Base-by-base conservation (phyloP, 306 rosid species). In the Leucaena leucocephala region DNA sequence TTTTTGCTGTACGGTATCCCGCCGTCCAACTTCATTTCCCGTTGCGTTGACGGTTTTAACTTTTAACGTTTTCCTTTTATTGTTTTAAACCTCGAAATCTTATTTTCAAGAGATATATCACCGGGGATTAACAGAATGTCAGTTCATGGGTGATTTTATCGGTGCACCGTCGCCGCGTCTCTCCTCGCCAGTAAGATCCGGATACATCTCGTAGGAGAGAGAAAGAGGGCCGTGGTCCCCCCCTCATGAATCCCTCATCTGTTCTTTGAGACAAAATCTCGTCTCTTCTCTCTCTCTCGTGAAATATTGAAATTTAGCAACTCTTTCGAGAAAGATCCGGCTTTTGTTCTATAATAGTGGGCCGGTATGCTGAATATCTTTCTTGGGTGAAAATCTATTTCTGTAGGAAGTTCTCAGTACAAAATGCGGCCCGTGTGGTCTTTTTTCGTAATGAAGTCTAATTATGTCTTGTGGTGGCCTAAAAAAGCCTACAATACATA, bases 131-230 rank as follows among this genome's bases (percentile, higher is more conserved):
- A 10, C 17, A 4, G 12, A 6, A 67, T 39, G 71, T 39, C 15
- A 9, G 0, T 7, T 17, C 14, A 6, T 64, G 3, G 62, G 62
- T 55, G 62, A 38, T 7, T 65, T 55, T 19, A 21, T 46, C 70
- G 46, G 70, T 38, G 70, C 1, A 1, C 35, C 11, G 36, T 44
- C 73, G 73, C 73, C 73, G 54, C 73, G 19, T 68, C 14, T 44
- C 3, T 68, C 19, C 38, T 8, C 43, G 48, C 71, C 33, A 55
- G 61, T 19, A n/a, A 7, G 5, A 55, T 19, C 62, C 62, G 34
- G 62, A 55, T 8, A 2, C 34, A 55, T 19, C 62, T 55, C 13
- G 12, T 9, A 55, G 62, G 62, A 52, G 59, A 52, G 4, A 52
- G 57, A 49, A 14, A 3, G 57, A 6, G 61, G 12, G 12, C 11